These are phyloP conservation scores for Erysimum cheiri DNA, from an alignment of 441 rosid species.

Conservation along the genomic window DNA sequence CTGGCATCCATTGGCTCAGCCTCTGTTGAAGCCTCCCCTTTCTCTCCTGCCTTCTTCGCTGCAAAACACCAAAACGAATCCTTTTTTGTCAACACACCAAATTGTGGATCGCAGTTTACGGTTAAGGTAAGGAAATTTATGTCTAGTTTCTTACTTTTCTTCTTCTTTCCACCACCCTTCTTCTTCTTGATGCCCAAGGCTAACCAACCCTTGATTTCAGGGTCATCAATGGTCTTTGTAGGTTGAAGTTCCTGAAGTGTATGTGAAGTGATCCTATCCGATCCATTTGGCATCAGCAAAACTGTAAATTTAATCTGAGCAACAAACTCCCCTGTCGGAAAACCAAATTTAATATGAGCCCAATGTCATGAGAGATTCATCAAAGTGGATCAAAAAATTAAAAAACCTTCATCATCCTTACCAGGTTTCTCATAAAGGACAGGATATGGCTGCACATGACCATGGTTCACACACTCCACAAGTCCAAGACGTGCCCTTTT, in stretches of 20 bases:
- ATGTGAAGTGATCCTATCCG: constrained; percentile 88
- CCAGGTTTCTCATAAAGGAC: constrained; percentile 95
- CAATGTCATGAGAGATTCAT: constrained; percentile 1
- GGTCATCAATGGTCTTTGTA: constrained; percentile 78
- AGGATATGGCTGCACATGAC: constrained; percentile 90
- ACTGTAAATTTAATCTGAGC: constrained; percentile 94
- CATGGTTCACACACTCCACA: constrained; percentile 92
- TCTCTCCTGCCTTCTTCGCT: constrained; percentile 88
- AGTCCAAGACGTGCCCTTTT: constrained; percentile 93
- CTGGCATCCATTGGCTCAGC: constrained; percentile 76
- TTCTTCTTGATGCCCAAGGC: constrained; percentile 88
- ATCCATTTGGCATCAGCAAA: constrained; percentile 93
- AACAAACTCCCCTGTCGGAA: constrained; percentile 67
- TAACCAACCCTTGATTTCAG: constrained; percentile 94
- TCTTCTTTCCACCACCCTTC: constrained; percentile 98
- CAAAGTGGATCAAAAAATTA: neutral
- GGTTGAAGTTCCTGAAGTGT: constrained; percentile 77
- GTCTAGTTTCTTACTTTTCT: constrained; percentile 65
- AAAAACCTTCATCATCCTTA: constrained; percentile 34
- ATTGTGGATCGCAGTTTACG: neutral
- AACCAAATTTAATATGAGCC: neutral
- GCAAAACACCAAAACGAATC: neutral
- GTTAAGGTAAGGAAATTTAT: neutral
- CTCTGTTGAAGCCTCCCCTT: constrained; percentile 58
- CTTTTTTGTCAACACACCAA: neutral